A percentile compares a stretch with the other conserved stretches of the same genome.
Conservation (phyloP, 2,329 filamentous ascomycete genomes). For the Westerdykella sp. region DNA sequence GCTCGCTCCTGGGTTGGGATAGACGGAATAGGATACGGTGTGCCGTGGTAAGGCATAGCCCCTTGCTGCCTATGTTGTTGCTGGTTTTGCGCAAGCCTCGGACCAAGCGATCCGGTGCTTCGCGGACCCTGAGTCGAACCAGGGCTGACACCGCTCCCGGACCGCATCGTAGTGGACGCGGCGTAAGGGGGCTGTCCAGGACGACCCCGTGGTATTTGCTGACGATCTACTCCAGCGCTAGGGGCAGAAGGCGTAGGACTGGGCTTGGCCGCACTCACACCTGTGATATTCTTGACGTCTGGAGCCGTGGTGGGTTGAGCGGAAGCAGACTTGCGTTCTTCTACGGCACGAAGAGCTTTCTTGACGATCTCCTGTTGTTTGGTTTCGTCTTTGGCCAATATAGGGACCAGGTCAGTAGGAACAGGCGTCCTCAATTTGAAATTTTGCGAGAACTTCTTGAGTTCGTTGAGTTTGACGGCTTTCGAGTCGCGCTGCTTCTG, state of each 20-base stretch:
- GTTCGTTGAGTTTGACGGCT: conserved; percentile 83
- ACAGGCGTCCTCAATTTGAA: conserved; percentile 95
- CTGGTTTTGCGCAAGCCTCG: conserved; percentile 48
- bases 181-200: conserved; percentile 33
- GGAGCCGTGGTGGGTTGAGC: conserved; percentile 41
- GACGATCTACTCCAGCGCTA: conserved; percentile 38
- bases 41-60: conserved; percentile 40
- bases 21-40: conserved; percentile 52
- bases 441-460: conserved; percentile 88
- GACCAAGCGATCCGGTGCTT: conserved; percentile 42
- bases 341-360: conserved; percentile 71
- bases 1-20: conserved; percentile 32
- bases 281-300: not conserved
- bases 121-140: conserved; percentile 42
- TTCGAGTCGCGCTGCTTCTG: conserved; percentile 64
- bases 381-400: conserved; percentile 90
- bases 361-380: conserved; percentile 93
- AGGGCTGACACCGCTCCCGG: conserved; percentile 24
- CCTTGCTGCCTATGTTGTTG: conserved; percentile 46
- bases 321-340: conserved; percentile 43
- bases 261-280: conserved; percentile 28
- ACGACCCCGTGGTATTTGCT: conserved; percentile 44
- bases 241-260: conserved; percentile 28
- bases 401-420: conserved; percentile 83
- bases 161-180: conserved; percentile 40